Conservation (phyloP, 1,139 yeast species). For the Ogataea hybrid region DNA sequence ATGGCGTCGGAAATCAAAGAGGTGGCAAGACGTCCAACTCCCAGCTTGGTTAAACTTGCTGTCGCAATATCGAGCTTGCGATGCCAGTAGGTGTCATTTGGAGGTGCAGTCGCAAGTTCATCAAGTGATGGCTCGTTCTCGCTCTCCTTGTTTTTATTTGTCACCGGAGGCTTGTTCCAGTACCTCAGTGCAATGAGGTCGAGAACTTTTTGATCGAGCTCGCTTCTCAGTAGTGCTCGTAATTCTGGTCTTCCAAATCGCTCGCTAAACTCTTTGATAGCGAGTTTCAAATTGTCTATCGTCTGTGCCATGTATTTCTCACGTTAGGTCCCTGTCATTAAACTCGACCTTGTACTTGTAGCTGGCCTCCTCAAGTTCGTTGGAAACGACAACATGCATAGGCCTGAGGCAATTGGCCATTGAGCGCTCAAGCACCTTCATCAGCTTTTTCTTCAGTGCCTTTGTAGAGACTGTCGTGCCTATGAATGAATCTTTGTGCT, state of each 20-base stretch:
- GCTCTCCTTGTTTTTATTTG: conserved; percentile 24
- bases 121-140: conserved; percentile 48
- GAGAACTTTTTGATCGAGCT: conserved; percentile 83
- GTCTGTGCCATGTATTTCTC: conserved; percentile 92
- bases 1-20: conserved; percentile 78
- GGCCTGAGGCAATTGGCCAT: conserved; percentile 91
- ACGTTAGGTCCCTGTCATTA: conserved; percentile 91
- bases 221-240: conserved; percentile 73
- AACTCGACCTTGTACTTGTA: conserved; percentile 95
- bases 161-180: conserved; percentile 70
- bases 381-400: conserved; percentile 80
- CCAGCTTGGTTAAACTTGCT: conserved; percentile 82
- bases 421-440: conserved; percentile 82
- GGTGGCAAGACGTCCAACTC: conserved; percentile 90
- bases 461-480: conserved; percentile 79
- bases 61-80: conserved; percentile 82
- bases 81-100: conserved; percentile 83
- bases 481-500: conserved; percentile 56
- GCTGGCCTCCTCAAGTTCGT: conserved; percentile 89
- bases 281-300: conserved; percentile 80
- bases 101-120: conserved; percentile 51
- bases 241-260: conserved; percentile 82
- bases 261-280: conserved; percentile 83
- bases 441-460: conserved; percentile 72
- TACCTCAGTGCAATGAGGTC: conserved; percentile 86